phyloP scores from a whole-genome alignment of 257 asterid species.

The Fraxinus quadrangulata region DNA sequence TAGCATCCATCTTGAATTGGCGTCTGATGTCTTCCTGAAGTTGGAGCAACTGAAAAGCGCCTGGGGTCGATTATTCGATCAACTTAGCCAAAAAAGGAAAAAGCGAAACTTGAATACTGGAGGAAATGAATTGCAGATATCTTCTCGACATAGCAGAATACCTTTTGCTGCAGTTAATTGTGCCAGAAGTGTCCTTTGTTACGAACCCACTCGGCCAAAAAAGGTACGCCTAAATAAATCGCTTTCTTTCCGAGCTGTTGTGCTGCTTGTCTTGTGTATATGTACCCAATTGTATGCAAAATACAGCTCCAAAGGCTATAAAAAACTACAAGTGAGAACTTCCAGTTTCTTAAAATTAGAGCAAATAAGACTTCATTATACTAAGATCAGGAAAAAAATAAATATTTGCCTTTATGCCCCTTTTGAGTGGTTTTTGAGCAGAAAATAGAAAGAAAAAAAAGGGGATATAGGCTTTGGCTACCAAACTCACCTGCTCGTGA shows the following conservation, averaged over 20 bases:
- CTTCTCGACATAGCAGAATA: constrained; percentile 3
- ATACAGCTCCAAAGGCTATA: constrained; percentile 75
- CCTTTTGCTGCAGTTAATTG: constrained; percentile 87
- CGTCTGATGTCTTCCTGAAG: constrained; percentile 78
- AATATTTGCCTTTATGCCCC: no score
- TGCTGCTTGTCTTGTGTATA: constrained; percentile 82
- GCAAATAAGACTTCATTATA: no score
- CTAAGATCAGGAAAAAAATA: no score
- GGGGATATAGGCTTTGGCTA: background rate
- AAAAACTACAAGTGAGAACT: background rate
- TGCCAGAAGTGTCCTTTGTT: constrained; percentile 82
- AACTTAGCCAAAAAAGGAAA: background rate
- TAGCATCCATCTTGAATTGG: constrained; percentile 62
- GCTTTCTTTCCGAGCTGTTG: constrained; percentile 72
- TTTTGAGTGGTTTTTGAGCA: no score
- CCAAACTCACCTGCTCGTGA: constrained; percentile 57
- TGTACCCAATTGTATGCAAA: constrained; percentile 73
- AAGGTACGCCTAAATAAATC: constrained; percentile 61
- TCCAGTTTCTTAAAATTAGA: background rate
- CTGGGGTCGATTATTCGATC: constrained; percentile 31
- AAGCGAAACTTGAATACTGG: background rate
- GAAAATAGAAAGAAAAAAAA: no score
- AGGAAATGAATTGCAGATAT: background rate
- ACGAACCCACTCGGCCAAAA: constrained; percentile 83
- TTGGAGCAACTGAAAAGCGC: constrained; percentile 91